phyloP scores from a whole-genome alignment of 192 early-diverging fungal species.

The Backusella australiensis region DNA sequence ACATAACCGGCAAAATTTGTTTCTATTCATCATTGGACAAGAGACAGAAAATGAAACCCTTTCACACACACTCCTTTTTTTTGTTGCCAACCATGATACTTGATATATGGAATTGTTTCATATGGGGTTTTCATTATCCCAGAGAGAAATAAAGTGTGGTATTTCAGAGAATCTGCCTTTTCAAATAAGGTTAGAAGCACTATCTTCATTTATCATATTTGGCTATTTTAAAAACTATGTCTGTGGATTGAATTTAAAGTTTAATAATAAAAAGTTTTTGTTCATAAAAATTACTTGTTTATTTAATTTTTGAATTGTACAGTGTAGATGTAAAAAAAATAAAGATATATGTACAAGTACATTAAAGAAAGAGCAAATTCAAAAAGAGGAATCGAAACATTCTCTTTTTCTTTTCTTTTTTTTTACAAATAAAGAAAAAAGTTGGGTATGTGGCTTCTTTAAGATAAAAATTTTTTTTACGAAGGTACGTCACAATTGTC shows the following conservation, averaged over 20 bases:
- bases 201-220: too few species aligned
- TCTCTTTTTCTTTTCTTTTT: not conserved
- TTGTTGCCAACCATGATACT: too few species aligned
- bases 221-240: too few species aligned
- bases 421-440: not conserved
- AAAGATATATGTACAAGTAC: not conserved
- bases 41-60: not conserved
- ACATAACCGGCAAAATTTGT: not conserved
- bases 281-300: not conserved
- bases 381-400: too few species aligned
- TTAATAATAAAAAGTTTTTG: not conserved
- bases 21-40: not conserved
- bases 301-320: slow-evolving; percentile 7
- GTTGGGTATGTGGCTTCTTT: not conserved
- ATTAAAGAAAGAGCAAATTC: not conserved
- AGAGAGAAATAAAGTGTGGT: too few species aligned
- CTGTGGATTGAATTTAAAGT: too few species aligned
- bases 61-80: not conserved
- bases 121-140: too few species aligned
- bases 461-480: not conserved
- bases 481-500: not conserved
- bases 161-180: too few species aligned
- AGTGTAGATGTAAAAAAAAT: not conserved
- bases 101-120: too few species aligned
- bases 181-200: too few species aligned